These are phyloP conservation scores for Syncephalastrum monosporum DNA, from an alignment of 371 early-diverging fungal species.

Conservation along the genomic window DNA sequence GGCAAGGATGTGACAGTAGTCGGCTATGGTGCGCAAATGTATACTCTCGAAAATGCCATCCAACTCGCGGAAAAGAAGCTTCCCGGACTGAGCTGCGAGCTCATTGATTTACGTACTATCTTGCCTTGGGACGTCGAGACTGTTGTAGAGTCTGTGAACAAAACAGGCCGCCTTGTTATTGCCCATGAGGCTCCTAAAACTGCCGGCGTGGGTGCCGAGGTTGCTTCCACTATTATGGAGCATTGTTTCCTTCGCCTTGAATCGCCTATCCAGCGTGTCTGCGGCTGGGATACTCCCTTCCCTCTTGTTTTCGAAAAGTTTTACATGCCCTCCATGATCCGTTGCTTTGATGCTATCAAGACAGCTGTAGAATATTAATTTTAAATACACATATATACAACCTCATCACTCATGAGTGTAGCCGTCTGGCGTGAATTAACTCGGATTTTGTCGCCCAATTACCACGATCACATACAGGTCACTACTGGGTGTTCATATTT, in stretches of 20 bases:
- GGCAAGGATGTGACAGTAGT: conserved; percentile 93
- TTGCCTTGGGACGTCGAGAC: conserved; percentile 95
- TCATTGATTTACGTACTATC: conserved; percentile 94
- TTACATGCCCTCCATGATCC: conserved; percentile 87
- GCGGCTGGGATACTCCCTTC: conserved; percentile 95
- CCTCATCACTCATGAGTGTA: too few relatives aligned
- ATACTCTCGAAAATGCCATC: conserved; percentile 89
- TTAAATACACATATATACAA: background rate
- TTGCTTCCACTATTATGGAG: conserved; percentile 91
- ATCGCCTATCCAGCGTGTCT: conserved; percentile 84
- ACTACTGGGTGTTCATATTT: too few relatives aligned
- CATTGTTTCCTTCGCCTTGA: conserved; percentile 82
- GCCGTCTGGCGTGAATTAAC: too few relatives aligned
- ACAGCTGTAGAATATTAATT: conserved; percentile 73
- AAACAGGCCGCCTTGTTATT: conserved; percentile 92
- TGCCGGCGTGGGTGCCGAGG: conserved; percentile 93
- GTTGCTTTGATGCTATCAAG: conserved; percentile 90
- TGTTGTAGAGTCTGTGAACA: conserved; percentile 89
- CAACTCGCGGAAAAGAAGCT: conserved; percentile 84
- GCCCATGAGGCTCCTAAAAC: conserved; percentile 96
- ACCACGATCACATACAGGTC: too few relatives aligned
- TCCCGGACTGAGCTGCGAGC: conserved; percentile 89
- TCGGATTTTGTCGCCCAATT: too few relatives aligned
- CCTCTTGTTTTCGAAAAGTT: conserved; percentile 94
- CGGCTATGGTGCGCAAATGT: conserved; percentile 95